phyloP scores from a whole-genome alignment of 352 stramenopile species.

The Discostella stelligera region DNA sequence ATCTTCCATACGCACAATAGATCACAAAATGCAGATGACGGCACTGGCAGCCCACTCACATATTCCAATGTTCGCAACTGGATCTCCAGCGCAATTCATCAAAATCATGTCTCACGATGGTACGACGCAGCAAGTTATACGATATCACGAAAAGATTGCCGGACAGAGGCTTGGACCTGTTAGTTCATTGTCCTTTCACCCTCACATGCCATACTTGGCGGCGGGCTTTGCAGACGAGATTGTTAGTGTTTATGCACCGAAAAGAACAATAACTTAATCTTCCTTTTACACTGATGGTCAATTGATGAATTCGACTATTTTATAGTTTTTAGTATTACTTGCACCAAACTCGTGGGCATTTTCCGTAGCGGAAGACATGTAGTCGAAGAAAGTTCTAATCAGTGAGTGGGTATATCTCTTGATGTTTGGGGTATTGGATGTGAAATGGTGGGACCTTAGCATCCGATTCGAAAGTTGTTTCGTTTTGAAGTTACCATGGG shows the following conservation, averaged over 20 bases:
- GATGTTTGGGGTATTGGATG: too few species aligned
- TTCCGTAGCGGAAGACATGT: too few species aligned
- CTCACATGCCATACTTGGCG: slow-evolving; percentile 91
- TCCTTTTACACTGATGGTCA: too few species aligned
- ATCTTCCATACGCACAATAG: slow-evolving; percentile 81
- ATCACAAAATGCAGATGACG: slow-evolving; percentile 91
- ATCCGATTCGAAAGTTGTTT: too few species aligned
- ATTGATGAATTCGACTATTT: too few species aligned
- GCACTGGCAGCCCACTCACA: slow-evolving; percentile 93
- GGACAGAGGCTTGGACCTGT: slow-evolving; percentile 95
- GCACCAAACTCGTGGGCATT: too few species aligned
- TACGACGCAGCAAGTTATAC: slow-evolving; percentile 78
- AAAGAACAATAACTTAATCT: slow-evolving; percentile 2
- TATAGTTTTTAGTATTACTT: too few species aligned
- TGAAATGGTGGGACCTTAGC: too few species aligned
- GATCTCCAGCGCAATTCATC: slow-evolving; percentile 98
- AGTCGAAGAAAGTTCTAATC: too few species aligned
- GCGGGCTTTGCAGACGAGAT: slow-evolving; percentile 93
- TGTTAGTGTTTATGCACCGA: slow-evolving; percentile 88
- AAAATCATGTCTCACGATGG: slow-evolving; percentile 93
- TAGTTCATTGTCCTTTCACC: slow-evolving; percentile 96
- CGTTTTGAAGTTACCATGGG: too few species aligned
- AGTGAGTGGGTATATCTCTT: too few species aligned
- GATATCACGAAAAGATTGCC: slow-evolving; percentile 92
- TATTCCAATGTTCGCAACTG: slow-evolving; percentile 93